Percentiles rank a stretch among this genome's conserved stretches.
phyloP scores from a whole-genome alignment of 1,284 basidiomycete species.

The Cryptococcus depauperatus region DNA sequence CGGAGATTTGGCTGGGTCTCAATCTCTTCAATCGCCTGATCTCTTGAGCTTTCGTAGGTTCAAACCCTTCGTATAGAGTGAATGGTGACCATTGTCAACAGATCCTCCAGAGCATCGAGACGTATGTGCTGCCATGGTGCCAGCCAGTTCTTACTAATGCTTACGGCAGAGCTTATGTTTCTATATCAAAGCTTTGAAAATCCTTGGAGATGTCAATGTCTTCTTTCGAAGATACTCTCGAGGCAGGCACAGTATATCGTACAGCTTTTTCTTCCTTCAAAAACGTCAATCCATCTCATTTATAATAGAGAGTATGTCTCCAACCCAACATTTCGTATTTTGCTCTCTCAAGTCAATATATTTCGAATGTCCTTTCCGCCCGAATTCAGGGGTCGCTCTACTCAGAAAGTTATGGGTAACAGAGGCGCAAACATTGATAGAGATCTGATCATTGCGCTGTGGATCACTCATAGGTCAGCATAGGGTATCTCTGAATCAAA shows the following conservation, averaged over 20 bases:
- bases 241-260: slow-evolving; percentile 23
- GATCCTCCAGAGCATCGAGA: slow-evolving; percentile 28
- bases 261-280: not conserved
- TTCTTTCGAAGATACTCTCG: slow-evolving; percentile 34
- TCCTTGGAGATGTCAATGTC: slow-evolving; percentile 47
- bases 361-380: slow-evolving; percentile 32
- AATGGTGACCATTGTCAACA: slow-evolving; percentile 5
- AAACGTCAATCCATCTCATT: not conserved
- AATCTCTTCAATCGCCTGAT: slow-evolving; percentile 16
- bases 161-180: slow-evolving; percentile 57
- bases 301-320: slow-evolving; percentile 21
- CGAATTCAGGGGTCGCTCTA: slow-evolving; percentile 26
- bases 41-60: slow-evolving; percentile 16
- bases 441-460: slow-evolving; percentile 28
- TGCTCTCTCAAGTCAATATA: slow-evolving; percentile 30
- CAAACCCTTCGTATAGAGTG: not conserved
- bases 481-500: not conserved
- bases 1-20: slow-evolving; percentile 26
- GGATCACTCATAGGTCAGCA: slow-evolving; percentile 25
- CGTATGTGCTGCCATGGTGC: slow-evolving; percentile 12
- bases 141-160: not conserved
- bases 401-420: slow-evolving; percentile 11
- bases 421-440: slow-evolving; percentile 19
- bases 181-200: slow-evolving; percentile 53
- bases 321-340: slow-evolving; percentile 24